Evolutionary conservation across 2,329 filamentous ascomycete genomes (phyloP), one percentile per base, ranked within the genome.

Genomic region (Colletotrichum liaoningense): DNA sequence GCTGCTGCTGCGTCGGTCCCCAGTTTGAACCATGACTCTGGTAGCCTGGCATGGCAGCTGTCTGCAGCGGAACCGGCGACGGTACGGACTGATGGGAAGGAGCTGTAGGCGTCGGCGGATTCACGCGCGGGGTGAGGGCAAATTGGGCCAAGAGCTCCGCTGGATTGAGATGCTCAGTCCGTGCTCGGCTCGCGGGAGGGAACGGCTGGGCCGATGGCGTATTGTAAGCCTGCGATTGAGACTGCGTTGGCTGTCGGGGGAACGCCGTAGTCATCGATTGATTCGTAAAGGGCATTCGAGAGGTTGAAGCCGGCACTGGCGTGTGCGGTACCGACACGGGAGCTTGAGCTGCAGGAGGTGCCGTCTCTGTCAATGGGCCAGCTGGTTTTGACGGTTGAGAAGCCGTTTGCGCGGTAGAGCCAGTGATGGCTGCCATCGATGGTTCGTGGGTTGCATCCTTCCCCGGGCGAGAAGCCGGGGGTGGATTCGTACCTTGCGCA

Each of bases 51-150:
- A 42, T n/a, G 1, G 38, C 38, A n/a, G 58, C 11, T n/a, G 56
- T 4, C 22, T 59, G 63, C 3, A 52, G 60, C 4, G 38, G 12
- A 5, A 52, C 64, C 19, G 58, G 54, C 5, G 64, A 24, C 2
- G 69, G 59, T 64, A 62, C 58, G 26, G 64, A 58, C 38, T 70
- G 71, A 24, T 73, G 62, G 14, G 67, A 57, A 11, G 52, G 60
- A 2, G 56, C 46, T 14, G 71, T 71, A 11, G 71, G 71, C 1
- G 71, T 73, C 16, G 71, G 71, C 9, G 71, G 67, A 28, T 73
- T 70, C 71, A 73, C 62, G 26, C 71, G 71, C 24, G 71, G 71
- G n/a, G 70, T 67, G 19, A 67, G 70, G 11, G 71, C 71, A 62
- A 73, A 71, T 33, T 73, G 71, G 24, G 67, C 71, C 19, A 73